phyloP scores from a whole-genome alignment of 1,284 basidiomycete genomes.

The Austroboletus rostrupii region DNA sequence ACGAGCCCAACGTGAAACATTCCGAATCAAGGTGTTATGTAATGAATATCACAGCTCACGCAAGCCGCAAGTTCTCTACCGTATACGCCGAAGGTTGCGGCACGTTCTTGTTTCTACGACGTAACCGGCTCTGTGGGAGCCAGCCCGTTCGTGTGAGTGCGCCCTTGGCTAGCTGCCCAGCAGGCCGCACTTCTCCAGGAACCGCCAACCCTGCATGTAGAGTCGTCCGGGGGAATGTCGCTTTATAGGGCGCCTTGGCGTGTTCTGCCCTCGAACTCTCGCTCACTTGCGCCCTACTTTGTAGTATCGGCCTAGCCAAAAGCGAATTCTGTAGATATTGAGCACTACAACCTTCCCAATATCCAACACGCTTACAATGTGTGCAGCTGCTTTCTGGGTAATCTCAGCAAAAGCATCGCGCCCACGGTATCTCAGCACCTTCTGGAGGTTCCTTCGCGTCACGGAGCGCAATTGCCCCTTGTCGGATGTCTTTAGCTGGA shows the following conservation, averaged over 20 bases:
- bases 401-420: slow-evolving; percentile 40
- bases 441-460: slow-evolving; percentile 70
- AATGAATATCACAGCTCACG: slow-evolving; percentile 15
- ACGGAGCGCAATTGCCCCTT: slow-evolving; percentile 49
- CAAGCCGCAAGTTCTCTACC: slow-evolving; percentile 19
- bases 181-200: slow-evolving; percentile 48
- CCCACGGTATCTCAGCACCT: slow-evolving; percentile 56
- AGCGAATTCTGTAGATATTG: slow-evolving; percentile 43
- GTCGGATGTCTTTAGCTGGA: slow-evolving; percentile 34
- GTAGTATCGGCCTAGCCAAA: slow-evolving; percentile 45
- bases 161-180: slow-evolving; percentile 45
- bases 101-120: slow-evolving; percentile 6
- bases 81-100: slow-evolving; percentile 19
- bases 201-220: slow-evolving; percentile 44
- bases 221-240: slow-evolving; percentile 30
- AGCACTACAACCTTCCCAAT: background rate
- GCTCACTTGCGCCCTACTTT: slow-evolving; percentile 23
- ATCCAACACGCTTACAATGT: slow-evolving; percentile 41
- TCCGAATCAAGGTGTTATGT: slow-evolving; percentile 5
- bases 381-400: slow-evolving; percentile 42
- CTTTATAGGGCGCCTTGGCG: slow-evolving; percentile 22
- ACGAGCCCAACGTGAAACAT: background rate
- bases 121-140: slow-evolving; percentile 22
- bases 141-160: slow-evolving; percentile 36
- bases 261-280: slow-evolving; percentile 32